Evolutionary conservation across 2,329 filamentous ascomycete species (phyloP).

Genomic region (Pseudocercospora musae): DNA sequence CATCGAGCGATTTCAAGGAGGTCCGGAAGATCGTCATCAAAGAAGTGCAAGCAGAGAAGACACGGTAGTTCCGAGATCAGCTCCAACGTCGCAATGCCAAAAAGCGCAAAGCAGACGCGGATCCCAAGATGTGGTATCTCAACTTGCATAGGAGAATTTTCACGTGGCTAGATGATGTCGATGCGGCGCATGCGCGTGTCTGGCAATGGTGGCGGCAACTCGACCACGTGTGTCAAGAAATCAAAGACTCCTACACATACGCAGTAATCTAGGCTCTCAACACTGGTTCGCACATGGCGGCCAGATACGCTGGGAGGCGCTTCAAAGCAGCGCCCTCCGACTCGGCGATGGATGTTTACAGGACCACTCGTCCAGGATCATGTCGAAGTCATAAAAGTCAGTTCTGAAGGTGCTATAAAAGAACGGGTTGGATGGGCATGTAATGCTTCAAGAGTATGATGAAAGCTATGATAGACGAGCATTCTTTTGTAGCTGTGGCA

Average conservation of each 20-base stretch:
- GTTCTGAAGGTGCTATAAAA: not conserved
- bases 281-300: not conserved
- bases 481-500: not conserved
- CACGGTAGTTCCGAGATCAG: not conserved
- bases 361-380: not conserved
- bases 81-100: not conserved
- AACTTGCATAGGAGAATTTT: not conserved
- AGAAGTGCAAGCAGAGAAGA: constrained; percentile 57
- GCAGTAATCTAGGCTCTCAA: not conserved
- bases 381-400: not conserved
- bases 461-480: not conserved
- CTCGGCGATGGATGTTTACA: too few relatives aligned
- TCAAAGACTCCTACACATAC: not conserved
- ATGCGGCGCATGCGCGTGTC: too few relatives aligned
- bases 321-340: not conserved
- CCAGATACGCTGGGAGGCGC: not conserved
- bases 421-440: not conserved
- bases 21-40: constrained; percentile 72
- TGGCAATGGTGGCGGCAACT: too few relatives aligned
- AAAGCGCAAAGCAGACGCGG: not conserved
- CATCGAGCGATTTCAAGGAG: constrained; percentile 66
- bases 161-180: not conserved
- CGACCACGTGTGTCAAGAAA: not conserved
- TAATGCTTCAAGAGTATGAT: not conserved
- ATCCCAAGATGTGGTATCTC: not conserved